Percentiles rank a stretch among this genome's conserved stretches.
phyloP scores from a whole-genome alignment of 257 asterid genomes.

The Orobanche coerulescens region DNA sequence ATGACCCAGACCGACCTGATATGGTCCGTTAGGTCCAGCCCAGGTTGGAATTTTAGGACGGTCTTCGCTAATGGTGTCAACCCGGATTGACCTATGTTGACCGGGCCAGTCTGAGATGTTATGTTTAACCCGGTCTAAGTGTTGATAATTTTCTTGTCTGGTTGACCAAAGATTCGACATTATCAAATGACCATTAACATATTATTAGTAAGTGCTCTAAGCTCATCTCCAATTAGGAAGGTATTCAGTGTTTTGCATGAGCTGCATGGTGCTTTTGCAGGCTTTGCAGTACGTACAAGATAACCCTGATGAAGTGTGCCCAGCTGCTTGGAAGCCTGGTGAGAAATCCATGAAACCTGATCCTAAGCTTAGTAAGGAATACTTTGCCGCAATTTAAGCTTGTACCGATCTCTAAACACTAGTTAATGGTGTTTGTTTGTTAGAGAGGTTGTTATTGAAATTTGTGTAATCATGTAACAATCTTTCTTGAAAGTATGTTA shows the following conservation, averaged over 20 bases:
- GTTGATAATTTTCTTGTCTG: no score
- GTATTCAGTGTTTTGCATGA: background rate
- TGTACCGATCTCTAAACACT: background rate
- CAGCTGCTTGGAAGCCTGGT: constrained; percentile 99
- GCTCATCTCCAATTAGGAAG: no score
- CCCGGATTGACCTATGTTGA: no score
- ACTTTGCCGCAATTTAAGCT: constrained; percentile 67
- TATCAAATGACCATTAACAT: no score
- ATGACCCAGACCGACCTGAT: no score
- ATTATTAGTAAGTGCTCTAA: no score
- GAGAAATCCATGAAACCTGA: constrained; percentile 98
- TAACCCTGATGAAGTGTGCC: constrained; percentile 99
- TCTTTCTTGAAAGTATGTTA: constrained; percentile 10
- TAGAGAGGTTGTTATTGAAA: constrained; percentile 15
- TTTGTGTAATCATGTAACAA: constrained; percentile 21
- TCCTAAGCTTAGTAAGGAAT: constrained; percentile 90
- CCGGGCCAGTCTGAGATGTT: no score
- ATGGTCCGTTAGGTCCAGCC: no score
- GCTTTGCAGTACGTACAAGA: constrained; percentile 93
- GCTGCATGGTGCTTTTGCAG: constrained; percentile 30
- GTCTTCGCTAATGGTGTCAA: no score
- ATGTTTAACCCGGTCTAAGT: no score
- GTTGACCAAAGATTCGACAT: no score
- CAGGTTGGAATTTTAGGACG: no score
- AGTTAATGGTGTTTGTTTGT: constrained; percentile 8